phyloP scores from a whole-genome alignment of 2,329 filamentous ascomycete species.

The Fusarium nelsonii region DNA sequence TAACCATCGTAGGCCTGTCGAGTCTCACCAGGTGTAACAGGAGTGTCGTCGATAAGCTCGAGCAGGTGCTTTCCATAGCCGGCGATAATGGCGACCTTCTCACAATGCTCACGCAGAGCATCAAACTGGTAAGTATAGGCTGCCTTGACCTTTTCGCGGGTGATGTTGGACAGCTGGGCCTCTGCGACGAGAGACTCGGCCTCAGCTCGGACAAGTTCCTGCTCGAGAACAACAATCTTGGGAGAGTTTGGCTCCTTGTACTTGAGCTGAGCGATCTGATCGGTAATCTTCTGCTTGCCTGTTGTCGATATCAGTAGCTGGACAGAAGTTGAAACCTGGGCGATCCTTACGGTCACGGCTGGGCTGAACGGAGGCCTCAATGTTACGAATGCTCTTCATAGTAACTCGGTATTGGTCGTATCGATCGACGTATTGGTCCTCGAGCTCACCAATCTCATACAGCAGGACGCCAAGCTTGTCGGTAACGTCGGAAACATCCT shows the following conservation, averaged over 20 bases:
- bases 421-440: constrained; percentile 97
- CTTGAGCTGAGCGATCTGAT: constrained; percentile 98
- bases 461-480: constrained; percentile 98
- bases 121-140: constrained; percentile 99
- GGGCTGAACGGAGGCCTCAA: constrained; percentile 97
- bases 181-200: constrained; percentile 99
- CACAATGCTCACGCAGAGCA: constrained; percentile 94
- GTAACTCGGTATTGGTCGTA: constrained; percentile 99
- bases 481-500: constrained; percentile 98
- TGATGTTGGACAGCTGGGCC: constrained; percentile 98
- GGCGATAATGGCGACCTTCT: constrained; percentile 98
- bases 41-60: constrained; percentile 94
- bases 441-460: constrained; percentile 97
- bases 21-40: constrained; percentile 96
- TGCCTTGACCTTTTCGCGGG: constrained; percentile 98
- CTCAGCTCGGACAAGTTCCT: constrained; percentile 97
- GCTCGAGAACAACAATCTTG: constrained; percentile 96
- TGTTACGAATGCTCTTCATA: constrained; percentile 99
- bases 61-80: constrained; percentile 98
- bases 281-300: constrained; percentile 99
- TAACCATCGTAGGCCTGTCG: constrained; percentile 97
- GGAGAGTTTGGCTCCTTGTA: constrained; percentile 99
- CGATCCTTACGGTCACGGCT: constrained; percentile 86
- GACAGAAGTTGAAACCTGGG: neutral
- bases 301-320: constrained; percentile 19